Conservation (phyloP, 768 basidiomycete genomes). For the Royoungia palumana region DNA sequence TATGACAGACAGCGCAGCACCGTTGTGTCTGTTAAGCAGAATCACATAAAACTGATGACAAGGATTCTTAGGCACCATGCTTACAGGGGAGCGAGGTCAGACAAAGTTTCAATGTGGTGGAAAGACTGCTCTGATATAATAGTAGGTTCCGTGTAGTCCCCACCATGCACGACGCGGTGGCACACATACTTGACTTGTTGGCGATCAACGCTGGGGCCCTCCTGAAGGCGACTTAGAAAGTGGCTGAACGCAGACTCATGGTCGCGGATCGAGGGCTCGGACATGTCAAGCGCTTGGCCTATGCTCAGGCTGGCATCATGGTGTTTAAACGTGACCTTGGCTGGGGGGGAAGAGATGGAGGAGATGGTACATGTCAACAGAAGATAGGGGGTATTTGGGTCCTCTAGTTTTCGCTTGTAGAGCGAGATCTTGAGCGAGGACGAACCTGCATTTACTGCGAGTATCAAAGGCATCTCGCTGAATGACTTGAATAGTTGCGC, state of each 20-base stretch:
- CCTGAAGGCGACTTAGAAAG: conserved; percentile 50
- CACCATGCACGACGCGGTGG: conserved; percentile 87
- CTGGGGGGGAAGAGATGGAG: conserved; percentile 55
- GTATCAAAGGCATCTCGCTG: conserved; percentile 42
- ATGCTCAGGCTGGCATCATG: neutral
- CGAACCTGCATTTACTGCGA: conserved; percentile 77
- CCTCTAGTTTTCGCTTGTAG: conserved; percentile 37
- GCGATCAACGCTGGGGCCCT: conserved; percentile 40
- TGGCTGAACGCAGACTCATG: conserved; percentile 62
- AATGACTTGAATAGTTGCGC: neutral
- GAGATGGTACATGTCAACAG: conserved; percentile 51
- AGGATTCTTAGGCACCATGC: conserved; percentile 36
- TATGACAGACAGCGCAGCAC: conserved; percentile 58
- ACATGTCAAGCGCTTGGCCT: conserved; percentile 18
- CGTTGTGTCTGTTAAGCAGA: conserved; percentile 49
- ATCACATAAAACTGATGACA: neutral
- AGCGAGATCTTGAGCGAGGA: conserved; percentile 85
- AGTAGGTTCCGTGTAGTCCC: conserved; percentile 69
- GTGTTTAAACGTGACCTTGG: conserved; percentile 46
- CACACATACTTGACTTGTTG: conserved; percentile 53
- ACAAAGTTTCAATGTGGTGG: conserved; percentile 69
- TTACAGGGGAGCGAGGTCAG: conserved; percentile 77
- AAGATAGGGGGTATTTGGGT: conserved; percentile 39
- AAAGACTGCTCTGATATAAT: conserved; percentile 64
- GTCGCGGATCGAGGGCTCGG: conserved; percentile 41